Percentiles rank a stretch among this genome's conserved stretches.
Evolutionary conservation across 371 early-diverging fungal species (phyloP).

Genomic region (Lichtheimia ramosa): DNA sequence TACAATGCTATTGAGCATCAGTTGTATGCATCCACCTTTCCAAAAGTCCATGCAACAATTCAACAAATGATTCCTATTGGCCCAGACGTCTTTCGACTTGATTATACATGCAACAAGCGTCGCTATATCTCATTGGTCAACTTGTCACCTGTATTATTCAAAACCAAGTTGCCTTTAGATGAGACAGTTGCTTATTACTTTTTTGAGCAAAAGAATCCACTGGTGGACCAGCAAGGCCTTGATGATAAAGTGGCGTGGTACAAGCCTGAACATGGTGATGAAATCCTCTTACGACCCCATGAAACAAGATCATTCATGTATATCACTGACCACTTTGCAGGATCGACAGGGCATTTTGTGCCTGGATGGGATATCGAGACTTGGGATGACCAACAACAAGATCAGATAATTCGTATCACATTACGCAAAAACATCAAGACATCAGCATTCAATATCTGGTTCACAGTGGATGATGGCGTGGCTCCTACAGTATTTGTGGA

Average conservation of each 20-base stretch:
- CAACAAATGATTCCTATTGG: conserved; percentile 10
- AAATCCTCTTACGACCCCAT: conserved; percentile 18
- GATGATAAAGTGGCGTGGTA: conserved; percentile 13
- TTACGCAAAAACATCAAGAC: conserved; percentile 6
- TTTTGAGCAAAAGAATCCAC: conserved; percentile 21
- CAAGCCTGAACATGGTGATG: conserved; percentile 1
- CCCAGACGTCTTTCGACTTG: conserved; percentile 18
- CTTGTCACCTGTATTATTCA: conserved; percentile 31
- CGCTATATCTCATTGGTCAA: conserved; percentile 31
- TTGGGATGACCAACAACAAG: conserved; percentile 8
- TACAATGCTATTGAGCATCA: conserved; percentile 23
- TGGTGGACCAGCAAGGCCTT: not conserved
- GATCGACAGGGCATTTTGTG: conserved; percentile 32
- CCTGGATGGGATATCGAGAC: conserved; percentile 29
- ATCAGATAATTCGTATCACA: conserved; percentile 14
- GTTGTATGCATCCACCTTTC: conserved; percentile 28
- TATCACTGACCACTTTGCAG: conserved; percentile 21
- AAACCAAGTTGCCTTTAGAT: conserved; percentile 13
- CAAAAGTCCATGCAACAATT: conserved; percentile 17
- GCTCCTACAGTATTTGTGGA: conserved; percentile 25
- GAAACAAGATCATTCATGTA: conserved; percentile 25
- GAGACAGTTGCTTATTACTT: conserved; percentile 2
- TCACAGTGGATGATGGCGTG: not conserved
- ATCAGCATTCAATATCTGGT: not conserved
- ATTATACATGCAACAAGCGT: conserved; percentile 14